These are phyloP conservation scores for Persicaria tinctoria DNA, from an alignment of 148 eudicot genomes.

Conservation along the genomic window DNA sequence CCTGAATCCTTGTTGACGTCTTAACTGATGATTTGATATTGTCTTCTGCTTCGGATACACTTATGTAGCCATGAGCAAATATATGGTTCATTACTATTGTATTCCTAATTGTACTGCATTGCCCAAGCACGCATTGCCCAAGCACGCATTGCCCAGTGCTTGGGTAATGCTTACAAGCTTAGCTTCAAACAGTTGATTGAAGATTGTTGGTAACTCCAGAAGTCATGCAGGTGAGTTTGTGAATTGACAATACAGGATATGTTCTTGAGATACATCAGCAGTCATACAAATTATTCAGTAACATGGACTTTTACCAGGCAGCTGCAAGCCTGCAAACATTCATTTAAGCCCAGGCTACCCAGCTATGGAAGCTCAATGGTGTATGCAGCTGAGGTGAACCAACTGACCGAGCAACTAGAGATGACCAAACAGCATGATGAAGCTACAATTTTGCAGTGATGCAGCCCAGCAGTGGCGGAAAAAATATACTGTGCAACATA, in stretches of 20 bases:
- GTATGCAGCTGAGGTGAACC: background rate
- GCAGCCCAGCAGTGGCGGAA: background rate
- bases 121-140: background rate
- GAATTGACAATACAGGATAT: too few relatives aligned
- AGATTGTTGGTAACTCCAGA: too few relatives aligned
- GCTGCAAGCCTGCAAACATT: background rate
- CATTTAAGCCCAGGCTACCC: background rate
- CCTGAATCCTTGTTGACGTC: background rate
- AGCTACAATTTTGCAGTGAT: background rate
- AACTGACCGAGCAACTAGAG: too few relatives aligned
- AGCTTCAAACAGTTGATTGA: too few relatives aligned
- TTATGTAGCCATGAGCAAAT: background rate
- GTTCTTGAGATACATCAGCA: background rate
- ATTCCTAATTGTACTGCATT: background rate
- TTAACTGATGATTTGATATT: background rate
- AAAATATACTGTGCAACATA: background rate
- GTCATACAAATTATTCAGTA: background rate
- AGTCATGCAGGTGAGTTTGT: too few relatives aligned
- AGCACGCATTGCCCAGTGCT: background rate
- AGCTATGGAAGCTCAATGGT: background rate
- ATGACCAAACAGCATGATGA: background rate
- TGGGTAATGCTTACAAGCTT: too few relatives aligned
- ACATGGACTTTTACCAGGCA: background rate
- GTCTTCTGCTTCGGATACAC: background rate
- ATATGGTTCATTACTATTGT: background rate